Base-by-base conservation (phyloP, 345 rosid genomes). In the Pugionium dolabratum region DNA sequence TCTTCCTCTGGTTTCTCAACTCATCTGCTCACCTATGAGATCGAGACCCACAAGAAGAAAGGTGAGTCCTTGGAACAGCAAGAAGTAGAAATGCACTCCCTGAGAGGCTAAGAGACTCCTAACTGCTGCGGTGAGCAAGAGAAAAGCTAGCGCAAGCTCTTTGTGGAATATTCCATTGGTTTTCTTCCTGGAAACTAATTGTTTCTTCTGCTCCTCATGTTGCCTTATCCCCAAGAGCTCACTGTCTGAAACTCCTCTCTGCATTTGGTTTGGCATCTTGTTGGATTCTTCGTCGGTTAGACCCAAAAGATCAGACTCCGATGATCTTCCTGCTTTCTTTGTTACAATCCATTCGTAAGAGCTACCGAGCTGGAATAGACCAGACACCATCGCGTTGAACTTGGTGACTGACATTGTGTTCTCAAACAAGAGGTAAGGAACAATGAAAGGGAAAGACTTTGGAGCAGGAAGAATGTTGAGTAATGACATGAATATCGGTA, bases 321-420 rank as follows among this genome's bases (percentile, higher is more conserved):
- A 84, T 67, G 93, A 86, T 78, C 96, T 83, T 42, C 96, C 96
- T 18, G 96, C 92, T 55, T 89, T 89, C 76, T 89, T 89, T 66
- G 96, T 89, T 75, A 89, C 93, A 69, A 89, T 78, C 96, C 96
- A 89, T 67, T 89, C 96, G 18, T 89, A 86, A 33, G 96, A 89
- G 83, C 93, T 86, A 45, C 96, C 96, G 72, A 89, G 35, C 73
- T 89, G 85, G 79, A 84, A 89, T 36, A 89, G 57, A 26, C 96
- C 96, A 2, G 96, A 89, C 28, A 89, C 81, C 96, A 89, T 89
- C 2, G 96, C 96, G 47, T 84, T 86, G 81, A 89, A 89, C 73
- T 89, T 89, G 79, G 96, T 89, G 40, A 89, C 96, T 0, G 96
- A 89, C 96, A 89, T 89, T 63, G 96, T 89, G 84, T 89, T 89